These are phyloP conservation scores for Fereydounia khargensis DNA, from an alignment of 1,284 basidiomycete genomes.

Conservation along the genomic window DNA sequence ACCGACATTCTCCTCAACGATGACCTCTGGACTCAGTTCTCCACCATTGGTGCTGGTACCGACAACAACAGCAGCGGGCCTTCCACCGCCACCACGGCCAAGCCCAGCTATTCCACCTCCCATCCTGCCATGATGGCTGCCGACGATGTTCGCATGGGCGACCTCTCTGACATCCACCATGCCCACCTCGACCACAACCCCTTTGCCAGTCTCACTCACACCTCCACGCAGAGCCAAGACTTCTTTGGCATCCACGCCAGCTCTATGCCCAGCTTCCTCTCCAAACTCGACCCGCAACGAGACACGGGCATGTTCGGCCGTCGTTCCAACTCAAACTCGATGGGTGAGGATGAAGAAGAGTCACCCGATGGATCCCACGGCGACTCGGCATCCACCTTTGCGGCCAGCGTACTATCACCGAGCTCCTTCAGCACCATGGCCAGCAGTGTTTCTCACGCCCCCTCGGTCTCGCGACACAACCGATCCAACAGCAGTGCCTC, in stretches of 20 bases:
- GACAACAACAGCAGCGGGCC: conserved; percentile 3
- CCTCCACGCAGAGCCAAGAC: conserved; percentile 1
- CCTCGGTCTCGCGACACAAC: conserved; percentile 12
- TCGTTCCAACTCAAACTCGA: conserved; percentile 4
- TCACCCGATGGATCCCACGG: conserved; percentile 35
- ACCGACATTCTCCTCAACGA: conserved; percentile 41
- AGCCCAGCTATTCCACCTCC: too few relatives aligned
- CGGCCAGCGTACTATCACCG: conserved; percentile 31
- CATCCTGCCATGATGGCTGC: not conserved
- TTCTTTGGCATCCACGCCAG: conserved; percentile 3
- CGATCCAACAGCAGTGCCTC: conserved; percentile 29
- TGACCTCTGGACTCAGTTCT: conserved; percentile 35
- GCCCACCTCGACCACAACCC: too few relatives aligned
- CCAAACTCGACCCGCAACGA: not conserved
- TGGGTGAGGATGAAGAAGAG: conserved; percentile 36
- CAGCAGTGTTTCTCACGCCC: conserved; percentile 19
- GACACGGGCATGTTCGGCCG: not conserved
- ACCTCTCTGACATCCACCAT: too few relatives aligned
- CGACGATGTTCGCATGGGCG: not conserved
- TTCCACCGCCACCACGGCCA: too few relatives aligned
- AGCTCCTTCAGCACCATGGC: conserved; percentile 25
- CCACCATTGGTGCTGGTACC: conserved; percentile 15
- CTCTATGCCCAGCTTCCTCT: conserved; percentile 14
- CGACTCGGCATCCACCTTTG: conserved; percentile 33
- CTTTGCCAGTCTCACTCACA: too few relatives aligned